Evolutionary conservation across 768 basidiomycete genomes (phyloP), one percentile per base, ranked within the genome.

Genomic region (Amylocystis lapponica): DNA sequence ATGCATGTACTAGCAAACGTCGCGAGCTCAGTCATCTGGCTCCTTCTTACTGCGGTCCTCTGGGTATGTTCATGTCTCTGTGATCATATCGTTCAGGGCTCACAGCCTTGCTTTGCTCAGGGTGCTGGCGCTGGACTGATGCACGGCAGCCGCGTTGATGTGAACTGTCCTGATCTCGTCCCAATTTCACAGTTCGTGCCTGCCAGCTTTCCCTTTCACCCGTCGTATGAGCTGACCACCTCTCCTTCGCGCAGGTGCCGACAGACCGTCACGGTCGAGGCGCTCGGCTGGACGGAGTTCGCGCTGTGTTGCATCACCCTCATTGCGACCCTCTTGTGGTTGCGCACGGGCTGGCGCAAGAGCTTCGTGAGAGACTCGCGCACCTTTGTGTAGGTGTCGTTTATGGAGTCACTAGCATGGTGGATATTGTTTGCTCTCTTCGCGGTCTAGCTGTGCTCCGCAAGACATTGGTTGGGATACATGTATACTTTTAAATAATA

Each of bases 1-100:
- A 71, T 75, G 35, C 80, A 82, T 58, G 60, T 85, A 32, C 69
- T 89, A 17, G 86, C 85, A n/a, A 81, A 77, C 58, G 68, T 89
- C 32, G 83, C 86, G 19, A 84, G 83, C 50, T 89, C 86, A 14
- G 73, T 86, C 16, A 58, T 81, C 42, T 90, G 86, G 86, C 66
- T 89, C 23, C 59, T 78, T 21, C 56, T 81, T 27, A 85, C 86
- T 3, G 66, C 74, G 5, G 58, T 74, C 5, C 57, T 88, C 53
- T 89, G 87, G 87, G 86, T 81, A 49, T 47, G 75, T 62, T n/a
- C 22, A 16, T 35, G 29, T 46, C 36, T 25, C 12, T 10, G 17
- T 20, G 17, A 20, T n/a, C 10, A 6, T n/a, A n/a, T n/a, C n/a
- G n/a, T n/a, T n/a, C n/a, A n/a, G n/a, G n/a, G n/a, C n/a, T n/a